Evolutionary conservation across 164 flowering plant species (phyloP).

Genomic region (Santalum album): DNA sequence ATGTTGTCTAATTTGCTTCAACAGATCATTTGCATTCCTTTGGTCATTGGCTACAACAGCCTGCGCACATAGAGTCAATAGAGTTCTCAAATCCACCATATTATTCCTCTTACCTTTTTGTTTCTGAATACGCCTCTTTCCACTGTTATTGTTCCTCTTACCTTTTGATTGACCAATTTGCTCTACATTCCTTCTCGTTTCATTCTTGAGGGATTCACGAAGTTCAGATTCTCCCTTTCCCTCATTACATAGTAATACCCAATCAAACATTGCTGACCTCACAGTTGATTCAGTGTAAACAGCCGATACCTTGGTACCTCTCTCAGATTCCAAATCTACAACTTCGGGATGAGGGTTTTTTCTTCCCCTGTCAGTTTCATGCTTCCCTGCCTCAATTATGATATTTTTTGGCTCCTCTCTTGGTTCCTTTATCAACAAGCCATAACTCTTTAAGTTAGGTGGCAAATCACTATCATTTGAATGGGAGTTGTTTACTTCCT

Average conservation of each 20-base stretch:
- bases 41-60: constrained; percentile 19
- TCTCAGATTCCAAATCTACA: constrained; percentile 19
- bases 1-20: constrained; percentile 20
- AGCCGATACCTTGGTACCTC: constrained; percentile 25
- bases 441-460: no score
- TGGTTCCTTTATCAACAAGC: neutral
- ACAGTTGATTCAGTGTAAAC: constrained; percentile 17
- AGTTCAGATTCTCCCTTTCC: constrained; percentile 19
- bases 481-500: no score
- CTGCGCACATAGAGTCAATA: constrained; percentile 25
- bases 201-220: constrained; percentile 14
- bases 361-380: constrained; percentile 11
- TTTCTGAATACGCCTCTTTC: constrained; percentile 12
- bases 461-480: no score
- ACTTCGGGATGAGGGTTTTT: constrained; percentile 11
- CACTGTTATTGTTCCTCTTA: neutral
- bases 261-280: constrained; percentile 23
- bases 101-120: constrained; percentile 10
- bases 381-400: neutral
- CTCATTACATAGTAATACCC: constrained; percentile 15
- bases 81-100: constrained; percentile 20
- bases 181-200: neutral
- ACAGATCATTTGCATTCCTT: constrained; percentile 14
- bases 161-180: neutral
- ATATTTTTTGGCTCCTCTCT: neutral